Evolutionary conservation across 768 basidiomycete genomes (phyloP).

Genomic region (Lactifluus piperatus): DNA sequence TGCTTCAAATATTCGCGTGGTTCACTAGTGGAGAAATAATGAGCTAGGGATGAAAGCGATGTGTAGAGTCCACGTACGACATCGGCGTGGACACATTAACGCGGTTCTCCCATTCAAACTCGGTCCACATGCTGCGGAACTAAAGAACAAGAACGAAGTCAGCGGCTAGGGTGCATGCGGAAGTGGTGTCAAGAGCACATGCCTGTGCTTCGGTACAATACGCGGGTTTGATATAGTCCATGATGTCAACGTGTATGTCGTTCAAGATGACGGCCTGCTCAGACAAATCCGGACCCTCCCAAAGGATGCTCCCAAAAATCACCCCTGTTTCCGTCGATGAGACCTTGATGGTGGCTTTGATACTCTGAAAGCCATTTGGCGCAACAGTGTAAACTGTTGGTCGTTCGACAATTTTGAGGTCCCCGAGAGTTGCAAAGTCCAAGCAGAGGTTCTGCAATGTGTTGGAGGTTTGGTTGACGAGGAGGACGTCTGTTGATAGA

Average conservation of each 20-base stretch:
- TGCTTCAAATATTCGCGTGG: constrained; percentile 87
- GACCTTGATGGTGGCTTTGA: constrained; percentile 98
- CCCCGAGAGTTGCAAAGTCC: constrained; percentile 95
- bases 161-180: neutral
- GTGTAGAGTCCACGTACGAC: constrained; percentile 43
- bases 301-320: constrained; percentile 95
- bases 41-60: neutral
- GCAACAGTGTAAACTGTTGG: constrained; percentile 89
- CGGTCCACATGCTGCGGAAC: constrained; percentile 99
- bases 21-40: constrained; percentile 39
- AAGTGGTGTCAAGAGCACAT: constrained; percentile 16
- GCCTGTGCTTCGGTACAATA: constrained; percentile 94
- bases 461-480: constrained; percentile 92
- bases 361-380: constrained; percentile 95
- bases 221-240: constrained; percentile 96
- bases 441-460: constrained; percentile 95
- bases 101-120: constrained; percentile 99
- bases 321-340: constrained; percentile 98
- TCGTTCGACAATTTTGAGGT: constrained; percentile 95
- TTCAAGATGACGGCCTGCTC: constrained; percentile 92
- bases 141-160: constrained; percentile 26
- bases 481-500: constrained; percentile 62
- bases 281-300: constrained; percentile 82
- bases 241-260: constrained; percentile 97
- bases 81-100: constrained; percentile 86